Evolutionary conservation across 148 eudicot species (phyloP).

Genomic region (Selenicereus undatus): DNA sequence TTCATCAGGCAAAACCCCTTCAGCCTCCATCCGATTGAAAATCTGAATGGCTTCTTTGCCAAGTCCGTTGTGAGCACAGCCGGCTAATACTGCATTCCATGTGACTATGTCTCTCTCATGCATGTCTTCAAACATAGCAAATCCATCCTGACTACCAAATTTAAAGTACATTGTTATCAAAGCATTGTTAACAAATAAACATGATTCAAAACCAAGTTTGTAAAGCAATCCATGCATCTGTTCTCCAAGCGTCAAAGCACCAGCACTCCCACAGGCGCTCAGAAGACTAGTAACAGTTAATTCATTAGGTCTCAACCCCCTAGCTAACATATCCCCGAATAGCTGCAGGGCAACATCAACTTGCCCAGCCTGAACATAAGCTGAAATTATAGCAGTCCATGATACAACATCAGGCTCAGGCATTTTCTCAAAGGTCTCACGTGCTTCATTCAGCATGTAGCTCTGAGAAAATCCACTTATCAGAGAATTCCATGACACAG

Average conservation of each 20-base stretch:
- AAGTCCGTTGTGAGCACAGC: constrained; percentile 44
- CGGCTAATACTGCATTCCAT: constrained; percentile 46
- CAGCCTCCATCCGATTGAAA: constrained; percentile 35
- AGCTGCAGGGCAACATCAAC: constrained; percentile 29
- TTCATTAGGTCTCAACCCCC: constrained; percentile 32
- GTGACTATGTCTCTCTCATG: constrained; percentile 34
- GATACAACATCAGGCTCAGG: constrained; percentile 42
- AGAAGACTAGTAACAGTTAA: constrained; percentile 32
- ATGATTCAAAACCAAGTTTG: constrained; percentile 38
- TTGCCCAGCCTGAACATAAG: constrained; percentile 33
- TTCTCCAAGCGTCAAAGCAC: constrained; percentile 37
- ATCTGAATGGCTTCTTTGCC: constrained; percentile 31
- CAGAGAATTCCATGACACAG: constrained; percentile 39
- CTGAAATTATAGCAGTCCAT: constrained; percentile 40
- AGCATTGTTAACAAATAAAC: constrained; percentile 34
- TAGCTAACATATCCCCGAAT: constrained; percentile 32
- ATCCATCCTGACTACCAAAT: constrained; percentile 33
- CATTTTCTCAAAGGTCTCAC: constrained; percentile 36
- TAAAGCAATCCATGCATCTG: constrained; percentile 41
- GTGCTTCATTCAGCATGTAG: constrained; percentile 33
- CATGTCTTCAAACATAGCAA: constrained; percentile 36
- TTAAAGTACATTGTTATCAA: constrained; percentile 45
- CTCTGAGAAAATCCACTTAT: constrained; percentile 35
- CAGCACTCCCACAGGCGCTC: constrained; percentile 34
- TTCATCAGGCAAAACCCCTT: constrained; percentile 33